phyloP scores from a whole-genome alignment of 768 basidiomycete species.

The Tylopilus plumbeoviolaceoides region DNA sequence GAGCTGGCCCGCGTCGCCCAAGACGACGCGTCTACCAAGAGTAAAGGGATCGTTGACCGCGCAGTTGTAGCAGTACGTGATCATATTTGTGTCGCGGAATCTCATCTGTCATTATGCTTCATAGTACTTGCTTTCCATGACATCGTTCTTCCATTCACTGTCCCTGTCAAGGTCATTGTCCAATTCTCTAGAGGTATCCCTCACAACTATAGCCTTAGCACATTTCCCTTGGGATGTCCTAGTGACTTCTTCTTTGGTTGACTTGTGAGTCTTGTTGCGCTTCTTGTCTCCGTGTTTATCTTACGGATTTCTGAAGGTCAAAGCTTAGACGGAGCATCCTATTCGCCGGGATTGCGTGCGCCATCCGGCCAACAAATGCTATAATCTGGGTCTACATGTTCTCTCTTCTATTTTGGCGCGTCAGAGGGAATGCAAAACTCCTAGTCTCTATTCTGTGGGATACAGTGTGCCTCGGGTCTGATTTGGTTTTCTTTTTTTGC shows the following conservation, averaged over 20 bases:
- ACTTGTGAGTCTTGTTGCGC: slow-evolving; percentile 12
- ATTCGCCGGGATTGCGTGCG: slow-evolving; percentile 74
- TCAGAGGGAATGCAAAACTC: slow-evolving; percentile 35
- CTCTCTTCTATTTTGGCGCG: slow-evolving; percentile 49
- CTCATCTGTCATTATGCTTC: not conserved
- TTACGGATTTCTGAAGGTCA: slow-evolving; percentile 32
- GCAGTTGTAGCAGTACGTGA: slow-evolving; percentile 59
- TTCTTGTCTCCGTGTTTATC: slow-evolving; percentile 12
- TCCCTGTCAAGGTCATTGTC: slow-evolving; percentile 85
- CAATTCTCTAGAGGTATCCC: slow-evolving; percentile 87
- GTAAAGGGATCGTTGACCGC: slow-evolving; percentile 10
- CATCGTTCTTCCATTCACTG: slow-evolving; percentile 84
- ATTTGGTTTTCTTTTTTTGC: slow-evolving; percentile 4
- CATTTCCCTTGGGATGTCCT: slow-evolving; percentile 69
- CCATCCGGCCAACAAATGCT: slow-evolving; percentile 84
- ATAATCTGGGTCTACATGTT: slow-evolving; percentile 82
- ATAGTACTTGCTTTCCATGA: slow-evolving; percentile 75
- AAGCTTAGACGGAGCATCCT: slow-evolving; percentile 36
- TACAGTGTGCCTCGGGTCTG: slow-evolving; percentile 44
- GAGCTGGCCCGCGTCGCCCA: slow-evolving; percentile 55
- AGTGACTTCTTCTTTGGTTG: slow-evolving; percentile 27
- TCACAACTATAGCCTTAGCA: slow-evolving; percentile 73
- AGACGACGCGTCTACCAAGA: slow-evolving; percentile 46
- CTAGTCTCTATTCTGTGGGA: slow-evolving; percentile 37
- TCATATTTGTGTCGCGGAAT: not conserved